phyloP scores from a whole-genome alignment of 164 flowering plant genomes.

The Macadamia integrifolia region DNA sequence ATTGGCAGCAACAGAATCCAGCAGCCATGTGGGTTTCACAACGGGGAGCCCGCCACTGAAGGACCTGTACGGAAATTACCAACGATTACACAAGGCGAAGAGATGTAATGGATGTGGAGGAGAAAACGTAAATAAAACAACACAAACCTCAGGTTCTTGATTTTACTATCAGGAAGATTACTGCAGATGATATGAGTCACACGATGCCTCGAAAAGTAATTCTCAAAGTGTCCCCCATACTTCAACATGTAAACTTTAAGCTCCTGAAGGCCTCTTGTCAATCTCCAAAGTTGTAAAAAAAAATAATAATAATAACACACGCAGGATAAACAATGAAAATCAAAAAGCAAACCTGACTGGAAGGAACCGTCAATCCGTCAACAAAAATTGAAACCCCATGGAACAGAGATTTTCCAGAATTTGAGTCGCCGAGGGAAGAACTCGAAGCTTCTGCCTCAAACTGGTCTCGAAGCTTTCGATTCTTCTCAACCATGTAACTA shows the following conservation, averaged over 20 bases:
- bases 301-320: neutral
- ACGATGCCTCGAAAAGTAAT: slow-evolving; percentile 78
- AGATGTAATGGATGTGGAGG: neutral
- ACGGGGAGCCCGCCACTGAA: slow-evolving; percentile 93
- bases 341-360: slow-evolving; percentile 62
- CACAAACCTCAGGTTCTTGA: slow-evolving; percentile 72
- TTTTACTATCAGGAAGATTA: slow-evolving; percentile 88
- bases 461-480: slow-evolving; percentile 73
- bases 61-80: slow-evolving; percentile 39
- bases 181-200: slow-evolving; percentile 95
- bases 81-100: slow-evolving; percentile 5
- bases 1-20: slow-evolving; percentile 76
- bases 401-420: slow-evolving; percentile 48
- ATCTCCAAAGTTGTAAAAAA: neutral
- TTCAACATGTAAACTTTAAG: slow-evolving; percentile 73
- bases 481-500: slow-evolving; percentile 87
- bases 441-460: slow-evolving; percentile 67
- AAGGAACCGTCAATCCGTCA: slow-evolving; percentile 88
- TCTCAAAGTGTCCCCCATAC: slow-evolving; percentile 84
- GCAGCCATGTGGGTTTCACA: slow-evolving; percentile 82
- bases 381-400: slow-evolving; percentile 83
- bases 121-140: neutral
- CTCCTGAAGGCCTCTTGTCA: slow-evolving; percentile 41
- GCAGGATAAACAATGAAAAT: neutral
- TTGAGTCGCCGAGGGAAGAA: slow-evolving; percentile 33